Base-by-base conservation (phyloP, 768 basidiomycete species). In the Rhizopogon vulgaris region DNA sequence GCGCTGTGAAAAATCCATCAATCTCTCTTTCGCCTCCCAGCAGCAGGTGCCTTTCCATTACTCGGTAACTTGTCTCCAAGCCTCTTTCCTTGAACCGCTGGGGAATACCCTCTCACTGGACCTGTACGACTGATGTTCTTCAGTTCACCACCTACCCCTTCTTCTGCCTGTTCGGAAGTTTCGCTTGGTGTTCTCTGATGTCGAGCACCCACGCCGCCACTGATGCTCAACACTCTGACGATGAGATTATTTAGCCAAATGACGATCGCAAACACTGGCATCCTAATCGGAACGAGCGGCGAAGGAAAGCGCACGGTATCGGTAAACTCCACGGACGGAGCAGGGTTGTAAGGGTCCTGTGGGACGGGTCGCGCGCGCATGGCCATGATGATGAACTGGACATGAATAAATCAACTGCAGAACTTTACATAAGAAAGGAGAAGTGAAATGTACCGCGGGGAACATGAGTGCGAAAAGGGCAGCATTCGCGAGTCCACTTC, bases 381-480 rank as follows among this genome's bases (percentile, higher is more conserved):
- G 11, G 90, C 87, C 75, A 93, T 83, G 57, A 93, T 88, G 40
- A 90, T 83, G 67, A 81, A 91, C 90, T 92, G 58, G 24, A 30
- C 24, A 54, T 53, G n/a, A 40, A 37, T n/a, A 30, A 34, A 52
- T 45, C 51, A 55, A 49, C 32, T 34, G 43, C 38, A 48, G 51
- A 24, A 17, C 48, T 43, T 30, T 9, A 14, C 10, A 12, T 17
- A 46, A 45, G 30, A 14, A 32, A 51, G 12, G 32, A 34, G 15
- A 15, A 17, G 11, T 43, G 30, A 32, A 41, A 73, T 85, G 52
- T 60, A 92, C 90, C 37, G 75, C 74, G 36, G 92, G 92, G 63
- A 87, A 92, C 11, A 92, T 62, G 48, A 94, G 77, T 0, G 91
- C 89, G 59, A 94, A 94, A 17, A 89, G 63, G 9, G 85, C 85